Evolutionary conservation across 176 grass and related monocot genomes (phyloP).

Genomic region (Musa troglodytarum): DNA sequence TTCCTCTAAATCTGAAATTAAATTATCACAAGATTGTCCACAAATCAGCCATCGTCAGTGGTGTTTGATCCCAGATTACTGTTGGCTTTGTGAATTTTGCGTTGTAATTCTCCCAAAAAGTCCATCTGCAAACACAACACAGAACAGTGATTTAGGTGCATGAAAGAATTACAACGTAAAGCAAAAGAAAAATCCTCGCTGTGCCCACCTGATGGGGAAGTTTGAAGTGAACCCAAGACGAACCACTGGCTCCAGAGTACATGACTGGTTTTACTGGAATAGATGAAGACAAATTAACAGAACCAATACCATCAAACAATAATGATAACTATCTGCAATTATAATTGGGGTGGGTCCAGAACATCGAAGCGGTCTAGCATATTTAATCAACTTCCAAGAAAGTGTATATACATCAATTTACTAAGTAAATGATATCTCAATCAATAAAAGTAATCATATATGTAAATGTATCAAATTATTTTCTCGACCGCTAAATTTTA

Average conservation of each 20-base stretch:
- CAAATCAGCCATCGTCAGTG: not conserved
- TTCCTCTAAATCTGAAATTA: no score
- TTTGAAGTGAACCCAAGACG: conserved; percentile 41
- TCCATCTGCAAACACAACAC: not conserved
- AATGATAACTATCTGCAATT: not conserved
- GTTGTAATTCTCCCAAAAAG: conserved; percentile 5
- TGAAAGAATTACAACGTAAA: not conserved
- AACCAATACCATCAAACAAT: not conserved
- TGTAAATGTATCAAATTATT: no score
- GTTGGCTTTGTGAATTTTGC: conserved; percentile 6
- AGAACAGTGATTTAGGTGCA: not conserved
- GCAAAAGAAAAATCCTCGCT: not conserved
- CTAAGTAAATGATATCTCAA: no score
- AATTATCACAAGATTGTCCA: not conserved
- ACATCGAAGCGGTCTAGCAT: no score
- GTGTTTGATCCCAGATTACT: not conserved
- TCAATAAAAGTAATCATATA: no score
- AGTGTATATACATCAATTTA: no score
- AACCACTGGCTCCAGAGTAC: conserved; percentile 34
- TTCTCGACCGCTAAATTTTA: no score
- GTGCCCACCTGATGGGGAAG: conserved; percentile 31
- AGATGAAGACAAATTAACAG: conserved; percentile 5
- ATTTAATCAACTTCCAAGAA: no score
- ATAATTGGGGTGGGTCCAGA: no score
- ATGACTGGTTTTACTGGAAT: conserved; percentile 34